Percentiles rank a stretch among this genome's conserved stretches.
Evolutionary conservation across 768 basidiomycete genomes (phyloP).

Genomic region (Lactarius psammicola): DNA sequence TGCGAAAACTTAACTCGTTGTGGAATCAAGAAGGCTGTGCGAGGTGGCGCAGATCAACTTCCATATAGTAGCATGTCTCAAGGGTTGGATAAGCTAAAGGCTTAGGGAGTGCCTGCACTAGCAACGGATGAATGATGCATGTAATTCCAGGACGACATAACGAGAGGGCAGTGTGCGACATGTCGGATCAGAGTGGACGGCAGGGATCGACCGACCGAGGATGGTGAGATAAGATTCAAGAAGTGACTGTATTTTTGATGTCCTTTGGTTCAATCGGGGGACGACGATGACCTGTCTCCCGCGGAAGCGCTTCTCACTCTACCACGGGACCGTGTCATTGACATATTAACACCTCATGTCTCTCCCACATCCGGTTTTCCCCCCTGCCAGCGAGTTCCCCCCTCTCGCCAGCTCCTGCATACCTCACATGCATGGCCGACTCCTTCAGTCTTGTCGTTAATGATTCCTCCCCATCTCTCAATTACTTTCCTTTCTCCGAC

Average conservation of each 20-base stretch:
- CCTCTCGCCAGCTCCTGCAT: background rate
- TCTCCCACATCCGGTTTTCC: slow-evolving; percentile 16
- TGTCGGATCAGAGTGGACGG: slow-evolving; percentile 1
- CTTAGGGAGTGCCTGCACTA: background rate
- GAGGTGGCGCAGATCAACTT: slow-evolving; percentile 1
- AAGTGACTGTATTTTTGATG: background rate
- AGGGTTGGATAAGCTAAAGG: background rate
- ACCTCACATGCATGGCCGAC: slow-evolving; percentile 41
- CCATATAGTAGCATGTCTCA: background rate
- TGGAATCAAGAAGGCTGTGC: slow-evolving; percentile 9
- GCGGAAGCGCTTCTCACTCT: background rate
- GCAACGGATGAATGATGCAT: background rate
- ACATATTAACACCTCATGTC: slow-evolving; percentile 25
- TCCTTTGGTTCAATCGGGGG: background rate
- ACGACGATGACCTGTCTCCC: background rate
- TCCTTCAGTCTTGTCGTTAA: slow-evolving; percentile 48
- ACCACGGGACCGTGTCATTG: background rate
- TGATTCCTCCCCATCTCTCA: slow-evolving; percentile 63
- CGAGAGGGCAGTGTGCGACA: background rate
- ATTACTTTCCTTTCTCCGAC: slow-evolving; percentile 61
- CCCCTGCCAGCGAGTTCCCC: background rate
- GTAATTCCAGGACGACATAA: background rate
- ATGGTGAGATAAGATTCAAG: background rate
- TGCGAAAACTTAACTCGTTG: slow-evolving; percentile 8
- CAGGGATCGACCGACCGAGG: background rate